phyloP scores from a whole-genome alignment of 78 protist genomes.

The Dictyostelium citrinum region DNA sequence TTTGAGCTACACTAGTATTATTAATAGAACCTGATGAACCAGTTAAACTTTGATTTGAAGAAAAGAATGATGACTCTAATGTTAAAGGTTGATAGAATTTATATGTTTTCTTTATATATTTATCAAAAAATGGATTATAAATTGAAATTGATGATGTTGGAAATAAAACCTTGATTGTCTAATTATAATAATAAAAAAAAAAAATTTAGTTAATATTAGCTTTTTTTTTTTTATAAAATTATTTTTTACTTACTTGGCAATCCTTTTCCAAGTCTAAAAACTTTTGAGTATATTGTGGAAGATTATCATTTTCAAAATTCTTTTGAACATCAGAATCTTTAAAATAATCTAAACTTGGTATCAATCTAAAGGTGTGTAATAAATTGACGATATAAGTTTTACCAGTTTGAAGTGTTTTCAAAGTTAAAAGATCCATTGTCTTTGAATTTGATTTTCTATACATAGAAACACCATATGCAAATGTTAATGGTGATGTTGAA shows the following conservation, averaged over 20 bases:
- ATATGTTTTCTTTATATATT: neutral
- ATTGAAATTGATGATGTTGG: slow-evolving; percentile 54
- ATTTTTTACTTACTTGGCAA: slow-evolving; percentile 23
- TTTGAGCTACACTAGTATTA: neutral
- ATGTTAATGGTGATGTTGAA: slow-evolving; percentile 27
- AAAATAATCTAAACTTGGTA: slow-evolving; percentile 36
- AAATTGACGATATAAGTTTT: slow-evolving; percentile 44
- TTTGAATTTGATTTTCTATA: slow-evolving; percentile 24
- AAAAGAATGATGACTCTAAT: slow-evolving; percentile 32
- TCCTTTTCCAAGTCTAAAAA: slow-evolving; percentile 33
- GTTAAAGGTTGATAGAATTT: slow-evolving; percentile 42
- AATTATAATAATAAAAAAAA: neutral
- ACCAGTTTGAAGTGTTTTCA: slow-evolving; percentile 34
- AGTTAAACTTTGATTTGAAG: neutral
- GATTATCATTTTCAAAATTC: slow-evolving; percentile 8
- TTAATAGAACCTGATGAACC: neutral
- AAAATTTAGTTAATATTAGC: no score
- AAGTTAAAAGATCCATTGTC: slow-evolving; percentile 56
- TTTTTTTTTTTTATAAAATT: neutral
- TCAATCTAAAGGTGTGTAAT: slow-evolving; percentile 32
- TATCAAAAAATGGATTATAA: slow-evolving; percentile 65
- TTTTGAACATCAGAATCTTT: slow-evolving; percentile 26
- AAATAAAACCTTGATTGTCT: slow-evolving; percentile 31
- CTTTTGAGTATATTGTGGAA: neutral
- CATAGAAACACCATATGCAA: slow-evolving; percentile 63